Percentiles rank a stretch among this genome's conserved stretches.
Evolutionary conservation across 2,329 filamentous ascomycete genomes (phyloP).

Genomic region (Talaromyces sp.): DNA sequence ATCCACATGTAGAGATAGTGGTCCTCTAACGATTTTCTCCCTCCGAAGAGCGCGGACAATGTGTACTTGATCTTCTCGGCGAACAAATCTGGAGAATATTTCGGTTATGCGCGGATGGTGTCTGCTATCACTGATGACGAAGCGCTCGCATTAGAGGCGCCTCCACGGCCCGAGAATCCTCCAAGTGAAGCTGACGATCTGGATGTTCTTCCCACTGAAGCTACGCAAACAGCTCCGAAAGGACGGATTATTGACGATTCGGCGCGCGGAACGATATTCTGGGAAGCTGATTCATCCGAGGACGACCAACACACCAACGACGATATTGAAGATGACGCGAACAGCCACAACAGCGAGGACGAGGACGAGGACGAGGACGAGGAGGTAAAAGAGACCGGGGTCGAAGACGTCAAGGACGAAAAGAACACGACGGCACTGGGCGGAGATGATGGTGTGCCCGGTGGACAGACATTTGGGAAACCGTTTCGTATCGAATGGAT

Average conservation of each 20-base stretch:
- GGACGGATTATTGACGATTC: slow-evolving; percentile 91
- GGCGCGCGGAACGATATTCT: slow-evolving; percentile 91
- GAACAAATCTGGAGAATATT: slow-evolving; percentile 96
- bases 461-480: slow-evolving; percentile 73
- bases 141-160: slow-evolving; percentile 64
- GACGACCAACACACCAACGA: slow-evolving; percentile 31
- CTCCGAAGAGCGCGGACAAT: slow-evolving; percentile 64
- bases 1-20: neutral
- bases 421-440: slow-evolving; percentile 49
- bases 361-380: slow-evolving; percentile 22
- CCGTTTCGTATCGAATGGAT: slow-evolving; percentile 90
- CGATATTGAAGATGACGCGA: slow-evolving; percentile 52
- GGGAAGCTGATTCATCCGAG: slow-evolving; percentile 73
- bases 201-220: slow-evolving; percentile 73
- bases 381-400: slow-evolving; percentile 26
- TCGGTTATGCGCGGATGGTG: slow-evolving; percentile 87
- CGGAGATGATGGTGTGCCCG: slow-evolving; percentile 35
- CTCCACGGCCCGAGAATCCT: slow-evolving; percentile 57
- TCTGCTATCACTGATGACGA: slow-evolving; percentile 79
- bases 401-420: slow-evolving; percentile 27
- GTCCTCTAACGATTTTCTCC: slow-evolving; percentile 1
- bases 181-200: slow-evolving; percentile 63
- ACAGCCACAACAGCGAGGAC: slow-evolving; percentile 24
- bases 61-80: slow-evolving; percentile 94
- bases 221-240: slow-evolving; percentile 71